Evolutionary conservation across 345 rosid species (phyloP).

Genomic region (Punica granatum): DNA sequence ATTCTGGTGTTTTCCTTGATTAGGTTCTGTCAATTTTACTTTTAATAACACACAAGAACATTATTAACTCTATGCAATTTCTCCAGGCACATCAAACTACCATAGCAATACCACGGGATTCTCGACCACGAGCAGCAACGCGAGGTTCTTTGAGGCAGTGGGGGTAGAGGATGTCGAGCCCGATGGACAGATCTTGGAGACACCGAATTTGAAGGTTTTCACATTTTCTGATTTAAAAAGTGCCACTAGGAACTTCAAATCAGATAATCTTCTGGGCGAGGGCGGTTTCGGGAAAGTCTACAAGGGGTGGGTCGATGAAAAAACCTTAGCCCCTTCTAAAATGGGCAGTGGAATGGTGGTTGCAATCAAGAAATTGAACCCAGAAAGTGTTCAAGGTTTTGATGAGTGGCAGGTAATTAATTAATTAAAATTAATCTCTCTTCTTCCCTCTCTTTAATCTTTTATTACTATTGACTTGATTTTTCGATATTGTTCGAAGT

Average conservation of each 20-base stretch:
- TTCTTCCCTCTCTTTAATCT: too few species aligned
- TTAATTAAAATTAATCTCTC: too few species aligned
- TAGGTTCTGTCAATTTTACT: too few species aligned
- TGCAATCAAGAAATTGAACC: conserved; percentile 71
- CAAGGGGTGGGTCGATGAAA: conserved; percentile 76
- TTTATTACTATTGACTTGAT: too few species aligned
- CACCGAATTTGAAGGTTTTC: conserved; percentile 40
- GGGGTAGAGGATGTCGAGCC: neutral
- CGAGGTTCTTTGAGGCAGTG: conserved; percentile 5
- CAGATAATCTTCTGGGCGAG: conserved; percentile 63
- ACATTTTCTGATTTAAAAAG: conserved; percentile 49
- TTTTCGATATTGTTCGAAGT: too few species aligned
- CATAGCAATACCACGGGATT: neutral
- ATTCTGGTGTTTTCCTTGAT: neutral
- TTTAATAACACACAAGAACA: too few species aligned
- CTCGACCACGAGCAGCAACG: too few species aligned
- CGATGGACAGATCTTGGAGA: conserved; percentile 27
- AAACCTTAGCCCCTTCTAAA: conserved; percentile 50
- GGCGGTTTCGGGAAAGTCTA: conserved; percentile 83
- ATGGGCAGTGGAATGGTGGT: conserved; percentile 49
- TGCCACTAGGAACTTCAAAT: conserved; percentile 54
- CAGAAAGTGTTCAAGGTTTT: conserved; percentile 62
- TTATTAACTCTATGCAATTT: too few species aligned
- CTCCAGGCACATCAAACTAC: conserved; percentile 6
- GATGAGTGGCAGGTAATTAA: conserved; percentile 65